phyloP scores from a whole-genome alignment of 1,139 yeast species.

The Pichia sp. region DNA sequence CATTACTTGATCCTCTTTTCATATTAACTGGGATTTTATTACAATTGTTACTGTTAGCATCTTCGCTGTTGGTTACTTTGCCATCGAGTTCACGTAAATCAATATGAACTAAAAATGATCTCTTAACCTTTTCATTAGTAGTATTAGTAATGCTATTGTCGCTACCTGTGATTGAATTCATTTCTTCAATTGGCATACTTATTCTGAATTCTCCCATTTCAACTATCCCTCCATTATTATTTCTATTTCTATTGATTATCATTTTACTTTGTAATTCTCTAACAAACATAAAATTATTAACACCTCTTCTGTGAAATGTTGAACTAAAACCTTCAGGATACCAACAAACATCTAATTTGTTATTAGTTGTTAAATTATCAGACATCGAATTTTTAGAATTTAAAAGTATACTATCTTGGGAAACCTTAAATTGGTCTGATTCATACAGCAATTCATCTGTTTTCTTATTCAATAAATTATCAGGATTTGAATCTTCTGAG shows the following conservation, averaged over 20 bases:
- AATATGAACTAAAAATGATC: slow-evolving; percentile 34
- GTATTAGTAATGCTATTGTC: neutral
- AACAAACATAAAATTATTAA: slow-evolving; percentile 39
- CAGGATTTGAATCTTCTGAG: neutral
- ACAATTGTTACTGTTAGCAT: neutral
- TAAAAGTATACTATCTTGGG: neutral
- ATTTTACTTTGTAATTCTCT: slow-evolving; percentile 38
- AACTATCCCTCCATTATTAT: slow-evolving; percentile 14
- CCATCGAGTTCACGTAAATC: slow-evolving; percentile 32
- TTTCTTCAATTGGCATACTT: slow-evolving; percentile 32
- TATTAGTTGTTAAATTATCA: slow-evolving; percentile 8
- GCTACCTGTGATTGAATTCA: slow-evolving; percentile 13
- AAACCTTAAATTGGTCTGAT: neutral
- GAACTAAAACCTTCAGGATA: slow-evolving; percentile 41
- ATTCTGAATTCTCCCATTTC: slow-evolving; percentile 32
- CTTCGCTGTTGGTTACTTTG: neutral
- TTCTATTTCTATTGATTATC: slow-evolving; percentile 31
- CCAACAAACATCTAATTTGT: slow-evolving; percentile 22
- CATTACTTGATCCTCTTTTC: neutral
- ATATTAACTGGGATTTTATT: neutral
- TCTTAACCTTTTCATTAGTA: slow-evolving; percentile 22
- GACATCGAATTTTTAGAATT: slow-evolving; percentile 9
- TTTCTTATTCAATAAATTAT: neutral
- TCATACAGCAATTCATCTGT: neutral
- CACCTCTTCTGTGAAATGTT: slow-evolving; percentile 37